These are phyloP conservation scores for Salvia splendens DNA, from an alignment of 257 asterid genomes.

Conservation along the genomic window DNA sequence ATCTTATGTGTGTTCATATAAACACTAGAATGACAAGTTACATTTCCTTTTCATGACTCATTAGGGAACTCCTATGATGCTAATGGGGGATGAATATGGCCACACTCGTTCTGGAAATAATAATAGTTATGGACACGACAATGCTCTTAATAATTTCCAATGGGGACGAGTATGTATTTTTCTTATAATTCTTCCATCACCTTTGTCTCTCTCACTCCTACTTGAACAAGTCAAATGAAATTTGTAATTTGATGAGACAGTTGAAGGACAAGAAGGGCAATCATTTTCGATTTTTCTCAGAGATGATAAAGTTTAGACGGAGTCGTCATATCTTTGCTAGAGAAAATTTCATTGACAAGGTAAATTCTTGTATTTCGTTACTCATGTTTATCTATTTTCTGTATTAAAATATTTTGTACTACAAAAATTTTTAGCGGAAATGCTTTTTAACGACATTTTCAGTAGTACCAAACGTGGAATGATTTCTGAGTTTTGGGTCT, in stretches of 20 bases:
- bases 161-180: slow-evolving; percentile 73
- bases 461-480: too few relatives aligned
- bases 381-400: slow-evolving; percentile 5
- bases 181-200: slow-evolving; percentile 15
- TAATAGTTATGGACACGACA: slow-evolving; percentile 97
- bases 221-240: slow-evolving; percentile 10
- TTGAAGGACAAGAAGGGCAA: slow-evolving; percentile 69
- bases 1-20: slow-evolving; percentile 2
- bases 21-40: background rate
- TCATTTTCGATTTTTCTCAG: slow-evolving; percentile 86
- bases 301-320: slow-evolving; percentile 71
- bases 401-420: slow-evolving; percentile 10
- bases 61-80: slow-evolving; percentile 98
- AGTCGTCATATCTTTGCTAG: slow-evolving; percentile 55
- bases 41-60: slow-evolving; percentile 3
- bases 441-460: background rate
- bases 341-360: slow-evolving; percentile 79
- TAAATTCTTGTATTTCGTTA: slow-evolving; percentile 33
- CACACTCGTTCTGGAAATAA: slow-evolving; percentile 95
- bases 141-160: slow-evolving; percentile 80
- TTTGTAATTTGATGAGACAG: slow-evolving; percentile 49
- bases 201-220: background rate
- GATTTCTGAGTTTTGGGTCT: background rate
- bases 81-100: slow-evolving; percentile 98
- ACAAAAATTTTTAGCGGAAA: background rate